phyloP scores from a whole-genome alignment of 1,284 basidiomycete genomes.

The Thecaphora thlaspeos region DNA sequence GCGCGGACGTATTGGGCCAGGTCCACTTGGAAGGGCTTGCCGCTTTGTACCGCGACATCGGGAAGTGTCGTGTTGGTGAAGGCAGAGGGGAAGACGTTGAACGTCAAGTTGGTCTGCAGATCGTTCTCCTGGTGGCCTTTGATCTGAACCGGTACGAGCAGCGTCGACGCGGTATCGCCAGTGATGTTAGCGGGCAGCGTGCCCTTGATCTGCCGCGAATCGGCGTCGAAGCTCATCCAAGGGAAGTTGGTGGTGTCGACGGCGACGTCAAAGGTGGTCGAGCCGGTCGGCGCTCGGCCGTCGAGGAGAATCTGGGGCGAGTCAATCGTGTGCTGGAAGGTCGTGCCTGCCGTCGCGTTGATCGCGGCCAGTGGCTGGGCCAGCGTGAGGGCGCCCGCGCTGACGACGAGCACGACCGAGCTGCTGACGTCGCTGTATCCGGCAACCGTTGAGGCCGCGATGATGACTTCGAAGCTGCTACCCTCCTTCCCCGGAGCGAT shows the following conservation, averaged over 20 bases:
- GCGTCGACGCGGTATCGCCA: slow-evolving; percentile 31
- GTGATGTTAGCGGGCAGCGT: slow-evolving; percentile 62
- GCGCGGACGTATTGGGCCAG: slow-evolving; percentile 12
- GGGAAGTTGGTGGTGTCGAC: slow-evolving; percentile 61
- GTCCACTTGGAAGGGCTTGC: slow-evolving; percentile 9
- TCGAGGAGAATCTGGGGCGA: slow-evolving; percentile 15
- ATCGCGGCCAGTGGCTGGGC: slow-evolving; percentile 59
- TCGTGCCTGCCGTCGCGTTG: slow-evolving; percentile 63
- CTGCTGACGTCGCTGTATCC: slow-evolving; percentile 45
- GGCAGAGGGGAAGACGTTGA: slow-evolving; percentile 69
- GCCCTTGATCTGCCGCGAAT: slow-evolving; percentile 67
- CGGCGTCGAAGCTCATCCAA: slow-evolving; percentile 70
- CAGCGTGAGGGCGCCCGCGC: slow-evolving; percentile 26
- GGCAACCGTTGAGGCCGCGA: slow-evolving; percentile 46
- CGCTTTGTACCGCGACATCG: slow-evolving; percentile 27
- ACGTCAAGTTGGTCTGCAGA: slow-evolving; percentile 64
- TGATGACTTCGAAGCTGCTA: slow-evolving; percentile 35
- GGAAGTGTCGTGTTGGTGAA: slow-evolving; percentile 67
- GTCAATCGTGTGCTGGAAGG: slow-evolving; percentile 54
- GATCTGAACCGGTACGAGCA: slow-evolving; percentile 67
- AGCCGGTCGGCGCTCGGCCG: slow-evolving; percentile 3
- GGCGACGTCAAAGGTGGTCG: slow-evolving; percentile 6
- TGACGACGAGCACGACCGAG: slow-evolving; percentile 41
- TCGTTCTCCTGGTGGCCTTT: slow-evolving; percentile 63
- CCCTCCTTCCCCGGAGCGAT: slow-evolving; percentile 41